Evolutionary conservation across 441 rosid species (phyloP), one percentile per base, ranked within the genome.

Genomic region (Erodium chrysanthum): DNA sequence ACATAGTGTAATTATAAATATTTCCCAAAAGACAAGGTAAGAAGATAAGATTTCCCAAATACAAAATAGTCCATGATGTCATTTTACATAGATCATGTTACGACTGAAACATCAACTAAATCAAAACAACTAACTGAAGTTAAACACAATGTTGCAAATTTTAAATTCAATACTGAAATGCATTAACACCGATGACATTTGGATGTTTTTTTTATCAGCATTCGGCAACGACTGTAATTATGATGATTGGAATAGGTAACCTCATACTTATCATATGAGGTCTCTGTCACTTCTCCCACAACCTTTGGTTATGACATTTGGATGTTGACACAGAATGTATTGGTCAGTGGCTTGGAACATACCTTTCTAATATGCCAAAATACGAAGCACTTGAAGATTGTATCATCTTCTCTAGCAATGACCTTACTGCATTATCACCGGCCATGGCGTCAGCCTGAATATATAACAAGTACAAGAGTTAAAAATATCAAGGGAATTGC

Each of bases 341-440:
- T 0, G 58, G 33, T 66, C 27, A n/a, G 15, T 63, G 61, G 31
- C 48, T 40, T 29, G 59, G 58, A 42, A 74, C n/a, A 31, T 76
- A 89, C 98, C 98, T 88, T 86, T 94, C 97, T 81, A 94, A 77
- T 80, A 91, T 91, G 81, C 91, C 79, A 63, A 94, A 86, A 78
- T 91, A 94, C 33, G 99, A 96, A 71, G 84, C 88, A 85, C 91
- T 94, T 66, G 96, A 96, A 79, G 88, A 84, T 72, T 94, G 91
- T 22, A 92, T 89, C 92, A 94, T 89, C 83, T 89, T 94, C 76
- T 94, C 97, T 56, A 94, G 86, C 83, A 94, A 77, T 50, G 96
- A 89, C 77, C 96, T 88, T 78, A 91, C 92, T 68, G 89, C 86
- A 67, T 82, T 94, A 82, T 94, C 97, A 65, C 99, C 99, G 64